Base-by-base conservation (phyloP, 371 early-diverging fungal species). In the Zancudomyces culisetae region DNA sequence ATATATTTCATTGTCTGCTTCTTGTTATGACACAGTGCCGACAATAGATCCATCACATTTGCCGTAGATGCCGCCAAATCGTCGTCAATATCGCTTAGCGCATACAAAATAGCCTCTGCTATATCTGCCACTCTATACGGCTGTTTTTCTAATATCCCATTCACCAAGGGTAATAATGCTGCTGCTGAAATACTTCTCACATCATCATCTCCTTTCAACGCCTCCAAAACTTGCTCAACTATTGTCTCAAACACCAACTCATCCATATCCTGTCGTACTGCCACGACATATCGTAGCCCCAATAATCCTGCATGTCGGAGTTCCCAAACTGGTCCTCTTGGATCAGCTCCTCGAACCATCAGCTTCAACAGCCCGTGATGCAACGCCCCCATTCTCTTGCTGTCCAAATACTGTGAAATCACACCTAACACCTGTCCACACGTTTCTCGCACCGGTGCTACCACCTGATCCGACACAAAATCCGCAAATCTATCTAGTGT, bases 401-500 rank as follows among this genome's bases (percentile, higher is more conserved):
- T 69, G 4, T 72, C 61, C 69, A 84, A 71, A 51, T 76, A 80
- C 55, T 82, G 79, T 43, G 88, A 56, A 22, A 90, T 72, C 2
- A 83, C 89, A 47, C 91, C 91, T 1, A 97, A 64, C 1, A 90
- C 81, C 60, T 94, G 91, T 1, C 94, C 88, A 52, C 90, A 88
- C 0, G 93, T 93, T 60, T 97, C 97, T 46, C 95, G 77, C 3
- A 97, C 95, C 15, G 97, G 97, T 10, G 88, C 85, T 21, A 90
- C 89, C 0, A 89, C 91, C 61, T 85, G 87, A 63, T 95, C 96
- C 8, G 88, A 85, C 8, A 91, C 87, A 66, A 90, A 97, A 68
- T 97, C 98, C 3, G 88, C 87, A 63, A 97, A 97, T 24, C 93
- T 77, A 64, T 97, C 98, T 42, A 93, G 70, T 0, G 87, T 80